Conservation (phyloP, 2,329 filamentous ascomycete species). For the Fusarium longipes region DNA sequence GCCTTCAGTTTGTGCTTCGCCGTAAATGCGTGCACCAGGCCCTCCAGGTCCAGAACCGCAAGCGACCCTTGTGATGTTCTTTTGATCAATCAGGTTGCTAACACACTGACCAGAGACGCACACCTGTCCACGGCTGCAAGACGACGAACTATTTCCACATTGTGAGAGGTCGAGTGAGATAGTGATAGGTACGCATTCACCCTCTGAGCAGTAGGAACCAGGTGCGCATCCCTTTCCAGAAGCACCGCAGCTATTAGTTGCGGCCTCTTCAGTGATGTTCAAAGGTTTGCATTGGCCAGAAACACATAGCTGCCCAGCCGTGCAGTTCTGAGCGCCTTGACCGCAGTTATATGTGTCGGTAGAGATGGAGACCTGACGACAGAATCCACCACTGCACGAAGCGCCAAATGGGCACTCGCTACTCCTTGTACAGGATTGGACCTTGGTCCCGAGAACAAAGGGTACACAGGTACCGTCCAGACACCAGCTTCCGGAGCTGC, state of each 20-base stretch:
- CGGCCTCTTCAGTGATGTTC: conserved; percentile 6
- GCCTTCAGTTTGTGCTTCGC: background rate
- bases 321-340: conserved; percentile 9
- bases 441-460: conserved; percentile 31
- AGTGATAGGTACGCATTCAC: conserved; percentile 11
- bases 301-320: conserved; percentile 24
- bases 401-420: conserved; percentile 17
- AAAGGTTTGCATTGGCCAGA: conserved; percentile 20
- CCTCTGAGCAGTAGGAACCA: conserved; percentile 21
- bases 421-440: conserved; percentile 24
- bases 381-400: conserved; percentile 14
- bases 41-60: conserved; percentile 22
- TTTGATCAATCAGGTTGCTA: conserved; percentile 12
- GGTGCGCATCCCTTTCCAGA: conserved; percentile 6
- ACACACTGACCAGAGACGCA: conserved; percentile 28
- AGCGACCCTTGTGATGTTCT: background rate
- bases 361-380: conserved; percentile 26
- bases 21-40: conserved; percentile 26
- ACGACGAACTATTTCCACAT: conserved; percentile 8
- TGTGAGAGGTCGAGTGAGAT: conserved; percentile 25
- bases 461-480: conserved; percentile 34
- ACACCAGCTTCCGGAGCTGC: conserved; percentile 36
- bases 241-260: conserved; percentile 8
- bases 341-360: conserved; percentile 29
- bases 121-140: conserved; percentile 17